Conservation (phyloP, 768 basidiomycete genomes). For the Serendipita indica region DNA sequence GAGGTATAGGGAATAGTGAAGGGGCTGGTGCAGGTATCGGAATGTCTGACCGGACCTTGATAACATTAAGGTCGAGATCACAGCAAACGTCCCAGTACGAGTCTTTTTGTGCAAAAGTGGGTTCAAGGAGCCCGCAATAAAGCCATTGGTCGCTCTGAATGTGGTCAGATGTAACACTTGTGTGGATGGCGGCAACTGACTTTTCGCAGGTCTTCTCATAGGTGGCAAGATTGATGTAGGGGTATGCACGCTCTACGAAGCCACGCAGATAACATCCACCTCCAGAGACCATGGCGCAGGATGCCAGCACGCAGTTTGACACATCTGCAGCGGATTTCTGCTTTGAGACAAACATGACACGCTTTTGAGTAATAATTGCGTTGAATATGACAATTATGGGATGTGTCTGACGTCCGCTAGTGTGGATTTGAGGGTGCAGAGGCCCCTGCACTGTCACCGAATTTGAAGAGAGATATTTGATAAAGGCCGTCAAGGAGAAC, state of each 20-base stretch:
- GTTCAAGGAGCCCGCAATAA: constrained; percentile 93
- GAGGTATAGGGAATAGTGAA: constrained; percentile 29
- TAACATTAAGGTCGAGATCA: constrained; percentile 74
- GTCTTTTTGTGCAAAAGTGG: constrained; percentile 83
- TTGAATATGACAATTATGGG: constrained; percentile 94
- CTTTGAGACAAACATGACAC: constrained; percentile 91
- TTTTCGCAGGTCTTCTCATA: too few species aligned
- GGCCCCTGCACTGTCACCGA: constrained; percentile 52
- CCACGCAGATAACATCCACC: constrained; percentile 73
- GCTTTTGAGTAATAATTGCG: constrained; percentile 84
- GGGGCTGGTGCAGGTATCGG: constrained; percentile 25
- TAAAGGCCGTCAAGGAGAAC: constrained; percentile 86
- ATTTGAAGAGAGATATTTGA: constrained; percentile 62
- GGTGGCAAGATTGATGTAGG: constrained; percentile 73
- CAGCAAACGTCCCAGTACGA: constrained; percentile 88
- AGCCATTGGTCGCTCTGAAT: constrained; percentile 49
- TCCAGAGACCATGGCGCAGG: constrained; percentile 85
- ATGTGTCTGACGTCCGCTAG: constrained; percentile 77
- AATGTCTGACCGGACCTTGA: constrained; percentile 81
- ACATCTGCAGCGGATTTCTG: constrained; percentile 81
- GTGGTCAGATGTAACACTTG: neutral
- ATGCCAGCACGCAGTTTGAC: constrained; percentile 80
- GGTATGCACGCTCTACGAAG: constrained; percentile 83
- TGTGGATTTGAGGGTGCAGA: constrained; percentile 83
- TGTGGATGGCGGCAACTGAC: too few species aligned